A percentile compares a stretch with the other conserved stretches of the same genome.
Conservation (phyloP, 805 yeast genomes). For the Yamadazyma olivae region DNA sequence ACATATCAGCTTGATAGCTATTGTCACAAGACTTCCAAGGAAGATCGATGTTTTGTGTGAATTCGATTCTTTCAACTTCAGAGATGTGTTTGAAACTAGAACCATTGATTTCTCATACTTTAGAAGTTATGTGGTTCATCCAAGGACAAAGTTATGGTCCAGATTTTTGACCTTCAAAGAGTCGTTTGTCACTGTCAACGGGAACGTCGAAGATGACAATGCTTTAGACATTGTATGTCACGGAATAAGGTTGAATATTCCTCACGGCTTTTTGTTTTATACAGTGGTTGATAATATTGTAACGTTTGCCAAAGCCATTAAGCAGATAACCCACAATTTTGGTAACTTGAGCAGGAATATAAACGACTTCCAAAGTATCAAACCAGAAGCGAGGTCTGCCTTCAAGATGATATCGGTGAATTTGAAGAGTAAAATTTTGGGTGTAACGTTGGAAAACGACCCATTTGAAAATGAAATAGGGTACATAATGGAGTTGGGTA, state of each 20-base stretch:
- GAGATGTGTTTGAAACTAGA: conserved; percentile 25
- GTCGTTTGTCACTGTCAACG: conserved; percentile 13
- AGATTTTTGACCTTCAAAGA: conserved; percentile 32
- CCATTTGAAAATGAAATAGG: conserved; percentile 80
- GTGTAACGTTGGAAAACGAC: conserved; percentile 78
- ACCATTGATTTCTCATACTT: conserved; percentile 29
- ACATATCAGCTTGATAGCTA: conserved; percentile 28
- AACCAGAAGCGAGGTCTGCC: conserved; percentile 36
- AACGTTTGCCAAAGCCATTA: conserved; percentile 61
- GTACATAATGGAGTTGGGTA: conserved; percentile 62
- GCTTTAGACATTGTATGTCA: conserved; percentile 23
- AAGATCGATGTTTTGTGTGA: conserved; percentile 48
- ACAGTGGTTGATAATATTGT: conserved; percentile 77
- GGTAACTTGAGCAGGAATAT: conserved; percentile 21
- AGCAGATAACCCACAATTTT: conserved; percentile 56
- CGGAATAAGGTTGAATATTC: conserved; percentile 54
- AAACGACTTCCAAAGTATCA: conserved; percentile 29
- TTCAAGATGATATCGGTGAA: conserved; percentile 54
- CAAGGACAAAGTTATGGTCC: conserved; percentile 43
- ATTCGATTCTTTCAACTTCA: conserved; percentile 28
- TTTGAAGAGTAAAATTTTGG: conserved; percentile 52
- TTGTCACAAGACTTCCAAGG: conserved; percentile 44
- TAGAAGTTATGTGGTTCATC: conserved; percentile 49
- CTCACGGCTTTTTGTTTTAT: conserved; percentile 72
- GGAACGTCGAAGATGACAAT: conserved; percentile 11